Evolutionary conservation across 2,329 filamentous ascomycete genomes (phyloP), one percentile per base, ranked within the genome.

Genomic region (Pseudogymnoascus sp.): DNA sequence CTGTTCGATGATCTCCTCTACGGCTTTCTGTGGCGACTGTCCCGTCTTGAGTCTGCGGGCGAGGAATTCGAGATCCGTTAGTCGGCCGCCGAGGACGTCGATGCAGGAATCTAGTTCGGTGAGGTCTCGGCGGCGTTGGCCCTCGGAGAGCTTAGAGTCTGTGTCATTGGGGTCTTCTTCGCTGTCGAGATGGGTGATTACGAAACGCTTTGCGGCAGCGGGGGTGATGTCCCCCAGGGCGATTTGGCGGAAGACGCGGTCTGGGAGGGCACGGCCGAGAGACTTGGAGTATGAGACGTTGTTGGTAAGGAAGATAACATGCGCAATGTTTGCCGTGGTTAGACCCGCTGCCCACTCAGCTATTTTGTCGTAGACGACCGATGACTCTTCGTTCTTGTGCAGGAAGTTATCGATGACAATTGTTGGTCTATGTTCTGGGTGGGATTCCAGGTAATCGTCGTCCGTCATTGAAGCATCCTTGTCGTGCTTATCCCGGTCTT

Each of bases 11-110:
- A 99, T 98, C 68, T 96, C 92, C 21, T 86, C 81, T 2, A 97
- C 88, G 2, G 95, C 95, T 69, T 89, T 83, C 67, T 82, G 83
- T 0, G 95, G 95, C 1, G 83, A 89, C 74, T 97, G 92, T 14
- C 95, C 93, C 0, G 89, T 86, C 76, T 92, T 91, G 70, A 99
- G 89, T 16, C 95, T 85, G 37, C 93, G 86, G n/a, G 93, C 90
- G 48, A 99, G 85, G 72, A 95, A 96, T 73, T 98, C 93, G 19
- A 99, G 86, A 72, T 99, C 95, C 0, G 92, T 96, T n/a, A 99
- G 82, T 3, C 95, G 90, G 1, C 95, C 95, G 21, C 95, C 95
- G 1, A 99, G 83, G 0, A 87, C 83, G 28, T 87, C 83, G 68
- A 98, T 96, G 69, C 90, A 93, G 28, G 82, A 82, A 71, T 97